Evolutionary conservation across 2,329 filamentous ascomycete species (phyloP).

Genomic region (Bipolaris victoriae): DNA sequence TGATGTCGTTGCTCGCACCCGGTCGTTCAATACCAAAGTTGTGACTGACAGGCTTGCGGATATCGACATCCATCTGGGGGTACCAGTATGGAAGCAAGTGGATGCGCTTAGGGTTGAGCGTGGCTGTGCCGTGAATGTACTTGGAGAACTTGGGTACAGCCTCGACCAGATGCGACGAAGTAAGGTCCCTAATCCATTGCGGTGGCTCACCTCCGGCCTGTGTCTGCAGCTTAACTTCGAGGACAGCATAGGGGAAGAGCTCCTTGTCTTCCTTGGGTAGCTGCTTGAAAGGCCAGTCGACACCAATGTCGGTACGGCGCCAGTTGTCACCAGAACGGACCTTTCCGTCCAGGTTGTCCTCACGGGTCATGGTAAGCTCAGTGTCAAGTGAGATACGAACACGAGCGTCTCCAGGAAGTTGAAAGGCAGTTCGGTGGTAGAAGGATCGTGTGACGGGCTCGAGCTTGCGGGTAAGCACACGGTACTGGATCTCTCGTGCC

Average conservation of each 20-base stretch:
- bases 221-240: slow-evolving; percentile 97
- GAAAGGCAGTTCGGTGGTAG: slow-evolving; percentile 97
- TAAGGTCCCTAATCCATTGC: slow-evolving; percentile 94
- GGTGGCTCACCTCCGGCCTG: slow-evolving; percentile 94
- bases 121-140: slow-evolving; percentile 94
- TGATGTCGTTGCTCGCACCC: slow-evolving; percentile 73
- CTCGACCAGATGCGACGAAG: slow-evolving; percentile 91
- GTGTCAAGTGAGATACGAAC: slow-evolving; percentile 97
- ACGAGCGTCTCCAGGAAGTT: slow-evolving; percentile 92
- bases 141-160: slow-evolving; percentile 99
- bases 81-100: slow-evolving; percentile 95
- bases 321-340: slow-evolving; percentile 84
- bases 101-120: slow-evolving; percentile 84
- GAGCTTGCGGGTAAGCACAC: slow-evolving; percentile 83
- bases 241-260: slow-evolving; percentile 91
- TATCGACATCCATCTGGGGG: slow-evolving; percentile 97
- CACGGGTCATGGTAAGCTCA: slow-evolving; percentile 90
- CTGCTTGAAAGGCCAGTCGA: slow-evolving; percentile 93
- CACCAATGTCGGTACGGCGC: slow-evolving; percentile 95
- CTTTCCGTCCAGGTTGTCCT: slow-evolving; percentile 89
- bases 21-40: slow-evolving; percentile 89
- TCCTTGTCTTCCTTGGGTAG: slow-evolving; percentile 83
- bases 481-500: slow-evolving; percentile 91
- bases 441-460: slow-evolving; percentile 92
- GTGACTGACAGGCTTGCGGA: slow-evolving; percentile 87